Conservation (phyloP, 2,329 filamentous ascomycete species). For the Trichoderma lentiforme region DNA sequence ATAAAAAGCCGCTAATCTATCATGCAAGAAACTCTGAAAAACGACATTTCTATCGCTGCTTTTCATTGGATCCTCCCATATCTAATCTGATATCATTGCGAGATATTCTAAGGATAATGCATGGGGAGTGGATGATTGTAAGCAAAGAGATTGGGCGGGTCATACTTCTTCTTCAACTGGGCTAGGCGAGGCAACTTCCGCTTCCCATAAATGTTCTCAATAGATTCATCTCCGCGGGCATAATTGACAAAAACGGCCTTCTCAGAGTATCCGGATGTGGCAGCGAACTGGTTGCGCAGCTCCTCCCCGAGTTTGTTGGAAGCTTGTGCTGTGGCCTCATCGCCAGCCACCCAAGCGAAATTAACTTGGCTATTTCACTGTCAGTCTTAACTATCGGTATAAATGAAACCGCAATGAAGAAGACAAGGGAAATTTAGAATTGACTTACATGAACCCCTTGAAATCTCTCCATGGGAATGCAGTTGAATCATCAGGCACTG, state of each 20-base stretch:
- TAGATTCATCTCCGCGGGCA: not conserved
- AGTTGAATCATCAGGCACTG: not conserved
- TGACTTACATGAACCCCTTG: slow-evolving; percentile 2
- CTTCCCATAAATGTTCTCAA: slow-evolving; percentile 3
- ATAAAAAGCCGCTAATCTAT: not conserved
- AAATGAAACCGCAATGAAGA: not conserved
- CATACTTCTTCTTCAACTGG: not conserved
- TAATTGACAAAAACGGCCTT: slow-evolving; percentile 4
- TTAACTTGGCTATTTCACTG: not conserved
- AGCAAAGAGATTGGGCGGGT: not conserved
- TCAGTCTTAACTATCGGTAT: not conserved
- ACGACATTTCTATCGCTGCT: not conserved
- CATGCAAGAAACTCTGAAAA: not conserved
- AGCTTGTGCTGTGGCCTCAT: not conserved
- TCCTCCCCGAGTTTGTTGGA: not conserved
- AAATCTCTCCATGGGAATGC: slow-evolving; percentile 4
- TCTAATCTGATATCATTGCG: no score
- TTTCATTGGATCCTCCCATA: not conserved
- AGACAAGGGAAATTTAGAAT: not conserved
- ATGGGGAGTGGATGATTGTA: not conserved
- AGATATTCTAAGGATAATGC: not conserved
- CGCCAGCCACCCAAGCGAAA: not conserved
- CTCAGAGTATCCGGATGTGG: not conserved
- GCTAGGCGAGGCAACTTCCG: not conserved
- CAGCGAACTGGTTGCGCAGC: not conserved